phyloP scores from a whole-genome alignment of 2,329 filamentous ascomycete genomes.

The Pseudogymnoascus sp. region DNA sequence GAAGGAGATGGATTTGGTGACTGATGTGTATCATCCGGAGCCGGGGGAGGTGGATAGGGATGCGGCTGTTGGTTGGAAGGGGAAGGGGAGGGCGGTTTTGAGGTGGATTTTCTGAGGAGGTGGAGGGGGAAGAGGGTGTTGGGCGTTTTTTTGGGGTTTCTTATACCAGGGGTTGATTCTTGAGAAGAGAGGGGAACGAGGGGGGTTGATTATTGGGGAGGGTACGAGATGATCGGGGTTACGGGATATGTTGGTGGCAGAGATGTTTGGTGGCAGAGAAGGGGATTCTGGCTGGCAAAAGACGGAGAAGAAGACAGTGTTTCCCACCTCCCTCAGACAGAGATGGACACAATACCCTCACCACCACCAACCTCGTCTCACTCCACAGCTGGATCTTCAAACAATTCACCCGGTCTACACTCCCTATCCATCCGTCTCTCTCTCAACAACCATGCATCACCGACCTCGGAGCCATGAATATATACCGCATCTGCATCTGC shows the following conservation, averaged over 20 bases:
- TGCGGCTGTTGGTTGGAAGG: conserved; percentile 19
- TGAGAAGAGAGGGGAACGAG: neutral
- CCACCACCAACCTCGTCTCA: neutral
- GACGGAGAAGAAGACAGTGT: neutral
- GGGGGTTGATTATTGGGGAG: neutral
- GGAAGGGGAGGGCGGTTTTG: conserved; percentile 20
- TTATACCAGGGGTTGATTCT: neutral
- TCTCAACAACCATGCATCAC: too few relatives aligned
- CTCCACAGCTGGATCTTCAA: neutral
- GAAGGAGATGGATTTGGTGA: conserved; percentile 42
- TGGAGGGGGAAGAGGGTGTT: neutral
- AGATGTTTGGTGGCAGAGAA: neutral
- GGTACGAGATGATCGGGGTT: neutral
- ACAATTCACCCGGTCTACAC: neutral
- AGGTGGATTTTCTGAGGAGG: conserved; percentile 24
- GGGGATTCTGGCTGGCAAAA: neutral
- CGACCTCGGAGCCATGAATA: too few relatives aligned
- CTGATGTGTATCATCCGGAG: conserved; percentile 33
- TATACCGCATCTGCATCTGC: too few relatives aligned
- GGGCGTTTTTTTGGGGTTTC: neutral
- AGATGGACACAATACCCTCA: neutral
- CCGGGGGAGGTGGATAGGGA: conserved; percentile 21
- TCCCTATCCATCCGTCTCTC: neutral
- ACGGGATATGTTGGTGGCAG: neutral
- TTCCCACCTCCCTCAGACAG: neutral